Base-by-base conservation (phyloP, 1,139 yeast species). In the Suhomyces bolitotheri region DNA sequence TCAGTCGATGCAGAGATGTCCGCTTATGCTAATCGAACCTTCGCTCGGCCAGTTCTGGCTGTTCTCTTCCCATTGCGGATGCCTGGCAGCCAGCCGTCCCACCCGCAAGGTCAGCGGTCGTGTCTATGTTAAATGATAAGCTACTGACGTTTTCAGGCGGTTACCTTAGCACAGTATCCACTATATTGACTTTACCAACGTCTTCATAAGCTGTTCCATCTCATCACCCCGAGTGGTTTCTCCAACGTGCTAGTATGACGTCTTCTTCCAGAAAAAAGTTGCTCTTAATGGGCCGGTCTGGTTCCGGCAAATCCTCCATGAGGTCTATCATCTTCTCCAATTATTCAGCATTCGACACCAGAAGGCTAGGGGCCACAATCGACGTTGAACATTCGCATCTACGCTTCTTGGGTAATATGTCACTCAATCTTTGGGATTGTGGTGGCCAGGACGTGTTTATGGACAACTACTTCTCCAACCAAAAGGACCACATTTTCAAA, bases 301-400 rank as follows among this genome's bases (percentile, higher is more conserved):
- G 99, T 31, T 87, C 96, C 7, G 99, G 99, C 3, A 92, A 92
- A 60, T 87, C 96, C 5, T 89, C 97, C 8, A 92, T 92, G 99
- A 72, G 98, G 51, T 87, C 96, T 32, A 92, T 92, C 45, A 92
- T 92, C 49, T 92, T 92, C 60, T 80, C 92, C 55, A 92, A 94
- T 57, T 94, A 92, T 62, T 86, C 96, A 3, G 98, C 99, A 0
- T 87, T 90, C 55, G 98, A 92, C 55, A 92, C 99, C 2, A 73
- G 97, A 47, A 71, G 98, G 43, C 65, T 92, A 11, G 98, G 98
- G 1, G 98, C 98, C 16, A 92, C 98, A 1, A 90, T 94, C 42
- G 98, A 94, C 55, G 97, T 92, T 16, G 98, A 94, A 56, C 97
- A 92, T 56, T 89, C 97, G 4, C 96, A 92, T 61, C 68, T 92